Evolutionary conservation across 2,329 filamentous ascomycete species (phyloP).

Genomic region (Myriosclerotinia curreyana): DNA sequence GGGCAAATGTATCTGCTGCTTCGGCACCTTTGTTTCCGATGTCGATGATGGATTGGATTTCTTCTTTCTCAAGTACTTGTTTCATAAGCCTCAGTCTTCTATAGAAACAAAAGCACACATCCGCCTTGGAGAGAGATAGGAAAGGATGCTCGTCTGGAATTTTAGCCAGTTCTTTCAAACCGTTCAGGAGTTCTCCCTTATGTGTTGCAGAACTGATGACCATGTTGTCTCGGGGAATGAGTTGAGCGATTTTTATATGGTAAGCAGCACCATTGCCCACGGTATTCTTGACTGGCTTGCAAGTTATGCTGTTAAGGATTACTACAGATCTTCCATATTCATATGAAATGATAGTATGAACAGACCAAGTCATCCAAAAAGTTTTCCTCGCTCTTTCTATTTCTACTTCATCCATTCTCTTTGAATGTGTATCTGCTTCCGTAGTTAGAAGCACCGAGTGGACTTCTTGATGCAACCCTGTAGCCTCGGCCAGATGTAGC

Average conservation of each 20-base stretch:
- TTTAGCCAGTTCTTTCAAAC: slow-evolving; percentile 15
- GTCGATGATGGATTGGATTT: neutral
- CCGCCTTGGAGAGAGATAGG: slow-evolving; percentile 28
- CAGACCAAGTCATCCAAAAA: slow-evolving; percentile 22
- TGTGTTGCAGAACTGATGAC: neutral
- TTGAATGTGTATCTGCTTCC: slow-evolving; percentile 12
- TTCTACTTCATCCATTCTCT: slow-evolving; percentile 16
- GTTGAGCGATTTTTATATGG: slow-evolving; percentile 24
- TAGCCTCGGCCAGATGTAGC: slow-evolving; percentile 36
- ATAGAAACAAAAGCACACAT: slow-evolving; percentile 32
- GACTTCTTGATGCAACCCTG: slow-evolving; percentile 36
- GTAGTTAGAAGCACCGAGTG: slow-evolving; percentile 12
- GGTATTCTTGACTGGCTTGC: slow-evolving; percentile 20
- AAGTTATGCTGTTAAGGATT: slow-evolving; percentile 27
- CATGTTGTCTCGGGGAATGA: slow-evolving; percentile 24
- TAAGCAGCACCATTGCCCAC: slow-evolving; percentile 5
- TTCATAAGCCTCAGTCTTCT: slow-evolving; percentile 24
- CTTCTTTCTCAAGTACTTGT: slow-evolving; percentile 16
- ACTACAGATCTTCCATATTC: slow-evolving; percentile 29
- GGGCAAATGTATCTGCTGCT: slow-evolving; percentile 25
- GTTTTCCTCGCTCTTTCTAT: slow-evolving; percentile 20
- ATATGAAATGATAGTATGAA: slow-evolving; percentile 26
- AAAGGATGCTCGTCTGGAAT: slow-evolving; percentile 12
- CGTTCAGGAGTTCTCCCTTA: slow-evolving; percentile 2
- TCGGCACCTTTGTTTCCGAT: slow-evolving; percentile 25